Evolutionary conservation across 2,329 filamentous ascomycete genomes (phyloP).

Genomic region (Penicillium glabrum): DNA sequence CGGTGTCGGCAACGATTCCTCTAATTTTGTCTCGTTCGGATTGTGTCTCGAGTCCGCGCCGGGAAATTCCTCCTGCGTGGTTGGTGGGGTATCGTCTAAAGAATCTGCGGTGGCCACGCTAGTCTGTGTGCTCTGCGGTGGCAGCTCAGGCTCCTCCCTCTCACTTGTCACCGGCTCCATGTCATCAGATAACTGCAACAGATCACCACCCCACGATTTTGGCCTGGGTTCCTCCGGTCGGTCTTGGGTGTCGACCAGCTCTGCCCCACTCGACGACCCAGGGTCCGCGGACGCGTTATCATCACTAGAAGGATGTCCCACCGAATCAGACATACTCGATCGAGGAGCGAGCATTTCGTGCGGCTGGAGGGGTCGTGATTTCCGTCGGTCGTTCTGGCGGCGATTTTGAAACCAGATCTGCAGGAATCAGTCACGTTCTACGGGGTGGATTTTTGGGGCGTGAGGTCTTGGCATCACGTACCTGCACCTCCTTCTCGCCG

Average conservation of each 20-base stretch:
- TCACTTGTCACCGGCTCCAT: constrained; percentile 23
- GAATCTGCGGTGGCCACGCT: constrained; percentile 28
- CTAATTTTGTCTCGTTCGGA: constrained; percentile 9
- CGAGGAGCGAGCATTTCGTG: constrained; percentile 64
- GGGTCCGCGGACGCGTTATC: constrained; percentile 30
- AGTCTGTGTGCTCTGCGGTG: constrained; percentile 30
- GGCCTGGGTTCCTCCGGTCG: constrained; percentile 16
- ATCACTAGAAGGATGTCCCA: constrained; percentile 28
- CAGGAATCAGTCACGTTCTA: constrained; percentile 10
- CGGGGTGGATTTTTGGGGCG: constrained; percentile 27
- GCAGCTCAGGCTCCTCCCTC: constrained; percentile 29
- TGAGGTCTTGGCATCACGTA: constrained; percentile 48
- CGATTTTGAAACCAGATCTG: constrained; percentile 99
- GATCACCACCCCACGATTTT: constrained; percentile 24
- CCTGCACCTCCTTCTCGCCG: constrained; percentile 95
- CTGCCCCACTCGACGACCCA: constrained; percentile 29
- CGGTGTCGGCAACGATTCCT: constrained; percentile 22
- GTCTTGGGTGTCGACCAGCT: constrained; percentile 25
- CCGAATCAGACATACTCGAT: constrained; percentile 27
- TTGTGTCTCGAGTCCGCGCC: constrained; percentile 12
- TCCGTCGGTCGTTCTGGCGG: constrained; percentile 86
- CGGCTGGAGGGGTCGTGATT: constrained; percentile 77
- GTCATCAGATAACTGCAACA: constrained; percentile 25
- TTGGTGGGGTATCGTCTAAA: constrained; percentile 24
- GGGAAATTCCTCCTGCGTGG: constrained; percentile 20